phyloP scores from a whole-genome alignment of 1,284 basidiomycete genomes.

The Pterula multifida region DNA sequence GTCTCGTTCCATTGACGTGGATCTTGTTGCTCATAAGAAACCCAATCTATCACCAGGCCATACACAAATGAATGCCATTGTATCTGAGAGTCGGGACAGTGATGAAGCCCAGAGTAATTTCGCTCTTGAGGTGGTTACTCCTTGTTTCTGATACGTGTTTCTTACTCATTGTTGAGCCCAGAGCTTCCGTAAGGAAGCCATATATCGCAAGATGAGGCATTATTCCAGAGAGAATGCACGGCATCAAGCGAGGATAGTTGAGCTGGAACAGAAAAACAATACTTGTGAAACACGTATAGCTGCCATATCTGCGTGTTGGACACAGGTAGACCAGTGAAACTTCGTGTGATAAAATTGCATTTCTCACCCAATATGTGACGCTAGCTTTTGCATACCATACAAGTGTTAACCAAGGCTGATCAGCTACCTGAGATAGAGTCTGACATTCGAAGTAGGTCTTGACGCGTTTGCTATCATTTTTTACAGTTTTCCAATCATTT shows the following conservation, averaged over 20 bases:
- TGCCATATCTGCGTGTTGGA: slow-evolving; percentile 83
- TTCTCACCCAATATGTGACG: slow-evolving; percentile 6
- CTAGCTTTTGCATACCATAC: background rate
- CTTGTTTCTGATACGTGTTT: slow-evolving; percentile 8
- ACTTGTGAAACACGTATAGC: slow-evolving; percentile 71
- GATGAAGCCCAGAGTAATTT: slow-evolving; percentile 45
- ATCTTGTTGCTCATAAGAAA: slow-evolving; percentile 48
- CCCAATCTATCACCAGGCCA: slow-evolving; percentile 45
- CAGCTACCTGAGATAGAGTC: slow-evolving; percentile 28
- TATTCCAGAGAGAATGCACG: slow-evolving; percentile 77
- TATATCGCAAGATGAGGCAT: slow-evolving; percentile 85
- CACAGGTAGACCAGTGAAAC: slow-evolving; percentile 46
- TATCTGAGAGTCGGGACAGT: slow-evolving; percentile 23
- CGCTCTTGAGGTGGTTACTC: slow-evolving; percentile 54
- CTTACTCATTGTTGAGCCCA: slow-evolving; percentile 19
- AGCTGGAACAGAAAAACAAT: slow-evolving; percentile 62
- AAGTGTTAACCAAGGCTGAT: slow-evolving; percentile 13
- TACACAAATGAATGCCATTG: slow-evolving; percentile 49
- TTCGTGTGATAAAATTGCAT: slow-evolving; percentile 6
- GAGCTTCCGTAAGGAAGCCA: slow-evolving; percentile 83
- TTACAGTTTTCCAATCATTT: background rate
- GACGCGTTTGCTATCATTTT: background rate
- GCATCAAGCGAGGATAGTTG: slow-evolving; percentile 52
- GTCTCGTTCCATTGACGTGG: slow-evolving; percentile 42
- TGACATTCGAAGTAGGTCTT: slow-evolving; percentile 17